Conservation (phyloP, 2,329 filamentous ascomycete species). For the Verticillium albo-atrum region DNA sequence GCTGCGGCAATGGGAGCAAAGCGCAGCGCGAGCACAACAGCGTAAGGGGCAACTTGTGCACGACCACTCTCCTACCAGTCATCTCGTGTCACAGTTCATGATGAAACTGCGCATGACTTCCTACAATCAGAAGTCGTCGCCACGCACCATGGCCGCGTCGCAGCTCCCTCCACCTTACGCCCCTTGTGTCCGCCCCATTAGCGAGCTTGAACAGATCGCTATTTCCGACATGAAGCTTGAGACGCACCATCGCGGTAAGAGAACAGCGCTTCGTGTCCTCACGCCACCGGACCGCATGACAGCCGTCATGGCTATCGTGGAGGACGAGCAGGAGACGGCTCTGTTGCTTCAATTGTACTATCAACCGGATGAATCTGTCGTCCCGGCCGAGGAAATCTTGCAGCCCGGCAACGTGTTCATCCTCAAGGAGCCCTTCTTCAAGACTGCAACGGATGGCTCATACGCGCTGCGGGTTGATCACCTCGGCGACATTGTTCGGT, state of each 20-base stretch:
- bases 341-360: conserved; percentile 34
- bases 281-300: conserved; percentile 13
- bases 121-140: not conserved
- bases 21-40: not conserved
- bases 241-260: conserved; percentile 19
- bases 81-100: not conserved
- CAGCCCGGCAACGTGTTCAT: conserved; percentile 28
- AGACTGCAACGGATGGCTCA: conserved; percentile 26
- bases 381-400: conserved; percentile 28
- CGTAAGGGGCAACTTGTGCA: not conserved
- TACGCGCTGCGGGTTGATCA: conserved; percentile 49
- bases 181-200: conserved; percentile 14
- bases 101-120: not conserved
- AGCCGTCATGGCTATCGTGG: conserved; percentile 23
- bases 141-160: not conserved
- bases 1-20: not conserved
- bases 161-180: conserved; percentile 11
- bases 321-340: conserved; percentile 32
- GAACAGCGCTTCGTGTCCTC: conserved; percentile 12
- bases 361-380: conserved; percentile 29
- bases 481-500: conserved; percentile 39
- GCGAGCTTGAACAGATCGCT: conserved; percentile 16
- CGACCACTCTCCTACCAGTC: not conserved
- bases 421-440: conserved; percentile 52
- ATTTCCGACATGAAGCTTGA: conserved; percentile 24